Conservation (phyloP, 345 rosid genomes). For the Hevea brasiliensis region DNA sequence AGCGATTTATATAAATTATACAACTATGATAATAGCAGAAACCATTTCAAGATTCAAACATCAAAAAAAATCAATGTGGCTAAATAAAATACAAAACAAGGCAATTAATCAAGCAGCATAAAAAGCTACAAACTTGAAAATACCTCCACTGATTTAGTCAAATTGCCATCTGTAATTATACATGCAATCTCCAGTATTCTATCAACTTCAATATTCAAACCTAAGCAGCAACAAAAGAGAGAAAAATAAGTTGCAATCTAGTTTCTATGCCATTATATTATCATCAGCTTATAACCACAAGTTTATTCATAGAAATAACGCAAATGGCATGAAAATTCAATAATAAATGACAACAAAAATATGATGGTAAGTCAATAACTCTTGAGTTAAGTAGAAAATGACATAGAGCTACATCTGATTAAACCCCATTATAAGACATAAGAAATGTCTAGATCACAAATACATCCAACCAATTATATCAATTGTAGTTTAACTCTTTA, state of each 20-base stretch:
- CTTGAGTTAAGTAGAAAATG: too few species aligned
- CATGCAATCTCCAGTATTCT: slow-evolving; percentile 94
- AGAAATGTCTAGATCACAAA: too few species aligned
- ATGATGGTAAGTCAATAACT: too few species aligned
- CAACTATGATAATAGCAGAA: not conserved
- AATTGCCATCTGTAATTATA: slow-evolving; percentile 75
- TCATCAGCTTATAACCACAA: not conserved
- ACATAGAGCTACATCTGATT: too few species aligned
- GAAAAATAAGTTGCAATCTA: slow-evolving; percentile 3
- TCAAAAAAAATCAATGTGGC: not conserved
- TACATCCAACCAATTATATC: not conserved
- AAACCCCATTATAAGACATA: too few species aligned
- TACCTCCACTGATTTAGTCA: slow-evolving; percentile 80
- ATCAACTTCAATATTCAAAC: slow-evolving; percentile 73
- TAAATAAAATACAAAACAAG: not conserved
- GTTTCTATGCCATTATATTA: not conserved
- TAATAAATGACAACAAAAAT: too few species aligned
- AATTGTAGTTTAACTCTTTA: not conserved
- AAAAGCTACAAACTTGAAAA: not conserved
- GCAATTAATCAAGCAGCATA: not conserved
- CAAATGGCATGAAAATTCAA: not conserved
- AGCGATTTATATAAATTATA: not conserved
- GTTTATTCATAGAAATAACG: not conserved
- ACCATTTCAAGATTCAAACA: not conserved
- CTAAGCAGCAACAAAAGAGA: slow-evolving; percentile 42